Percentiles rank a stretch among this genome's conserved stretches.
These are phyloP conservation scores for Backusella circina DNA, from an alignment of 192 early-diverging fungal genomes.

Conservation along the genomic window DNA sequence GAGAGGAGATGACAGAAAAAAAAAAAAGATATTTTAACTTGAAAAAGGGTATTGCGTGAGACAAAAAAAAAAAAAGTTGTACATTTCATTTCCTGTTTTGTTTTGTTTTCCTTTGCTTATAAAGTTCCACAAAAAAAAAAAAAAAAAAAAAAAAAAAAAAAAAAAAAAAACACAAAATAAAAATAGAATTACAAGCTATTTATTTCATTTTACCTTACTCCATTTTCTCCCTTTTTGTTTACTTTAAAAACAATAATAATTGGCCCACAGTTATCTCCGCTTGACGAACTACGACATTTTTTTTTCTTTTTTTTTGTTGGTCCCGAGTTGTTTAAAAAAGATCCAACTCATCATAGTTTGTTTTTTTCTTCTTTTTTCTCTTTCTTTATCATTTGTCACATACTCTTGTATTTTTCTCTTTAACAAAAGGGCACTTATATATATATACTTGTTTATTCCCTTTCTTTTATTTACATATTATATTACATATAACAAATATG, in stretches of 20 bases:
- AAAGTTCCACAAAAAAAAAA: background rate
- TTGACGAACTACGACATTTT: background rate
- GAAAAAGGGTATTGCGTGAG: background rate
- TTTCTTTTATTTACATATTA: background rate
- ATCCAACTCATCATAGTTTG: constrained; percentile 1
- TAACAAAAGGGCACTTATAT: background rate
- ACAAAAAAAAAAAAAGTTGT: background rate
- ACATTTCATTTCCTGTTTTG: background rate
- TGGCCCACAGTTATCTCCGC: background rate
- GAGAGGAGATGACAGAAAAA: background rate
- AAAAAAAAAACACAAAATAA: background rate
- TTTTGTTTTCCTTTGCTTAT: background rate
- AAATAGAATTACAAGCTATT: background rate
- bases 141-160: background rate
- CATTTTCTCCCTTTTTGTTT: background rate
- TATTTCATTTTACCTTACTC: background rate
- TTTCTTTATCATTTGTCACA: background rate
- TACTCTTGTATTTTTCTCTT: background rate
- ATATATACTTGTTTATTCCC: background rate
- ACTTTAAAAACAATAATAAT: background rate
- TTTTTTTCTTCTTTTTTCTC: background rate
- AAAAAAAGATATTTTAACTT: background rate
- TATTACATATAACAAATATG: background rate
- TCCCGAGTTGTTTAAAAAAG: constrained; percentile 1
- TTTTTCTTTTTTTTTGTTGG: background rate